Conservation (phyloP, 305 asterid species). For the Fraxinus velutina region DNA sequence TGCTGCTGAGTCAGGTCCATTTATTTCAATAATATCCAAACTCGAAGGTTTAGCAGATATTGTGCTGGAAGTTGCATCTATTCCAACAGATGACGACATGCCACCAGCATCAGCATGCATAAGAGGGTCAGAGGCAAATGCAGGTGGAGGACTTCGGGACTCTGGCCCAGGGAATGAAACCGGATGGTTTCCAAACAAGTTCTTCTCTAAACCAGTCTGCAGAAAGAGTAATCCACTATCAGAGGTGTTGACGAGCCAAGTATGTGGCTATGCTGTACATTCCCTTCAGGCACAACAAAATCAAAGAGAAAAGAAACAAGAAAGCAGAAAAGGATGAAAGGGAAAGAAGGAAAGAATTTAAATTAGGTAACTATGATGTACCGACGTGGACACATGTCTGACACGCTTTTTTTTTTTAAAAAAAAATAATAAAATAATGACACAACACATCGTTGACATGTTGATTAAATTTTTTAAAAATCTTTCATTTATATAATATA, state of each 20-base stretch:
- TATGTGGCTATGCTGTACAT: neutral
- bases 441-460: no score
- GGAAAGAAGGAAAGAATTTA: neutral
- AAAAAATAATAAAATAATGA: no score
- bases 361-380: neutral
- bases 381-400: neutral
- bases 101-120: constrained; percentile 31
- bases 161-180: constrained; percentile 64
- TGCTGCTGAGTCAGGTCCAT: constrained; percentile 55
- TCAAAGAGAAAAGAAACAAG: neutral
- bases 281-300: neutral
- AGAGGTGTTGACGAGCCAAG: neutral
- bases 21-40: constrained; percentile 63
- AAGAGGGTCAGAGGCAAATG: constrained; percentile 82
- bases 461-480: no score
- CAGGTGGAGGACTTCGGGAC: constrained; percentile 79
- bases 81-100: constrained; percentile 33
- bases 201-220: constrained; percentile 93
- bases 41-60: constrained; percentile 47
- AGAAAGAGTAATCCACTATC: constrained; percentile 21
- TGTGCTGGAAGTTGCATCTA: constrained; percentile 37
- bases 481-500: neutral
- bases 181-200: constrained; percentile 88
- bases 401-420: neutral
- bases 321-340: neutral